Base-by-base conservation (phyloP, 1,284 basidiomycete species). In the Pseudomicrostroma phylloplanum region DNA sequence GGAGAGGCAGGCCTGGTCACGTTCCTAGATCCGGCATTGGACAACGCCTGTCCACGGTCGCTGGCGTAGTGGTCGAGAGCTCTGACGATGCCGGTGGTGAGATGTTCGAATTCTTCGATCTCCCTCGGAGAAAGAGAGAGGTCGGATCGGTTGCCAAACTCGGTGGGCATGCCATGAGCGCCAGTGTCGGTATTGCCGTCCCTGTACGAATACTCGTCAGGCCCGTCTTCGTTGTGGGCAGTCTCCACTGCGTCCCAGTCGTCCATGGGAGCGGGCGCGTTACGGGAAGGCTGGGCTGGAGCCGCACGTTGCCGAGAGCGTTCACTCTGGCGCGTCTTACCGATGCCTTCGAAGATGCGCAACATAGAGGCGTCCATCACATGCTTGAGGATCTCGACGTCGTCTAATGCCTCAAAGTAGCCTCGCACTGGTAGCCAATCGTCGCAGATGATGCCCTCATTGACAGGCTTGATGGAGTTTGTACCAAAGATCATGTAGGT, bases 401-500 rank as follows among this genome's bases (percentile, higher is more conserved):
- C 88, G 78, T 94, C 90, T 67, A 97, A 81, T 6, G 87, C 86
- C 70, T 88, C 85, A 63, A 88, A 78, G 57, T 75, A 73, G 51
- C 92, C 92, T 26, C 87, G 83, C 57, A 96, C 85, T 11, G 91
- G 91, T 23, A 96, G 82, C 93, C 93, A 97, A 54, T 86, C 86
- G 74, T 97, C 93, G 77, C 91, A 93, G 75, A 89, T 87, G 49
- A 79, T 64, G 12, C 75, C 70, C 43, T 70, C 49, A 56, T 70
- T 54, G 30, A 68, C 84, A 62, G 85, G 81, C 13, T 68, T 58
- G 49, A 92, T 84, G 60, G 88, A 84, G 78, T 90, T 87, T 0
- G 92, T 91, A 13, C 93, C 93, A 70, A 97, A 96, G 11, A 97
- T 84, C 81, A 96, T 86, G 79, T 92, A 96, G 0, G 89, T 89